These are phyloP conservation scores for Rosa lucieae DNA, from an alignment of 306 rosid species.

Conservation along the genomic window DNA sequence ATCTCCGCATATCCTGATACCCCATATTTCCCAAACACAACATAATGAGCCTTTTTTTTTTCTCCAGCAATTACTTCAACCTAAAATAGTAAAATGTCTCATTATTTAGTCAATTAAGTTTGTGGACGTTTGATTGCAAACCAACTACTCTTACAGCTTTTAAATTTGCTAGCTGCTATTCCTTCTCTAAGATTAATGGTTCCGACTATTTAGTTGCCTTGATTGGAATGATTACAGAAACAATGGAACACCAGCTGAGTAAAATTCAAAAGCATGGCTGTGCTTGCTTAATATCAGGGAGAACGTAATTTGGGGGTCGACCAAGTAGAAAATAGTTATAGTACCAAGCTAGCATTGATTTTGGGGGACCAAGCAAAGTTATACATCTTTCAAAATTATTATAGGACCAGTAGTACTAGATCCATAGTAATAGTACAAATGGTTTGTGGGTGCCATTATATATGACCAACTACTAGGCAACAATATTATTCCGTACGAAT, in stretches of 20 bases:
- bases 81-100: background rate
- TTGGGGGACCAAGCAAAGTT: slow-evolving; percentile 6
- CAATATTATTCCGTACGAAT: slow-evolving; percentile 33
- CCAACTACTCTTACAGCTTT: slow-evolving; percentile 22
- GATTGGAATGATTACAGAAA: background rate
- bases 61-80: background rate
- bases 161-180: slow-evolving; percentile 5
- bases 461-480: slow-evolving; percentile 47
- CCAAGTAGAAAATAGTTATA: background rate
- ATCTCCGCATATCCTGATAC: background rate
- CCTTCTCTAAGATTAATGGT: background rate
- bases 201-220: background rate
- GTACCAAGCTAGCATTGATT: background rate
- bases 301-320: background rate
- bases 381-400: background rate
- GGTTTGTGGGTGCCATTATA: background rate
- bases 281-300: background rate
- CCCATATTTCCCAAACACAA: background rate
- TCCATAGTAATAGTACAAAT: background rate
- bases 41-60: background rate
- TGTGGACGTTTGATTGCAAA: slow-evolving; percentile 1
- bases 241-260: background rate
- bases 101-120: background rate
- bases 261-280: background rate
- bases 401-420: background rate